phyloP scores from a whole-genome alignment of 2,329 filamentous ascomycete genomes.

The Chaetomiaceae sp. region DNA sequence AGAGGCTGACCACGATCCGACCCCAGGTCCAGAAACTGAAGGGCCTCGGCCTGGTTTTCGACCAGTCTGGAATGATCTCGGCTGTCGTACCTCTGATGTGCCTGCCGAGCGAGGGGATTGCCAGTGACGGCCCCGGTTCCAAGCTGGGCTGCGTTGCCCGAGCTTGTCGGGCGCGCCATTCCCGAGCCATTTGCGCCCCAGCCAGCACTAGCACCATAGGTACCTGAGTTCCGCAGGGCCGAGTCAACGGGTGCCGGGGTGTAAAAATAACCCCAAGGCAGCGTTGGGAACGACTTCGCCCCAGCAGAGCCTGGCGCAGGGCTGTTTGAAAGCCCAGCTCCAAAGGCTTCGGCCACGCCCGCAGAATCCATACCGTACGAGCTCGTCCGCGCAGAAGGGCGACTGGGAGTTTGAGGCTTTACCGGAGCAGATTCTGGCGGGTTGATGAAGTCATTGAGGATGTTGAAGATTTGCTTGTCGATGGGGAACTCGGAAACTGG shows the following conservation, averaged over 20 bases:
- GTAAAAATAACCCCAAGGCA: constrained; percentile 50
- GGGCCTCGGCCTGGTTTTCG: constrained; percentile 1
- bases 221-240: constrained; percentile 4
- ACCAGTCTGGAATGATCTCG: not conserved
- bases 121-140: not conserved
- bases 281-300: constrained; percentile 36
- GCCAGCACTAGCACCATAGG: not conserved
- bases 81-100: constrained; percentile 3
- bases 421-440: constrained; percentile 34
- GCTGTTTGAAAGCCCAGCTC: constrained; percentile 32
- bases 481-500: constrained; percentile 26
- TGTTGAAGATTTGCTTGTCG: constrained; percentile 41
- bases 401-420: constrained; percentile 22
- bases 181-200: constrained; percentile 7
- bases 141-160: constrained; percentile 8
- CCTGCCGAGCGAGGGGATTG: constrained; percentile 7
- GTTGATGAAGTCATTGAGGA: constrained; percentile 46
- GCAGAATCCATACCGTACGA: constrained; percentile 51
- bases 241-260: constrained; percentile 19
- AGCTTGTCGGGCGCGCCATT: constrained; percentile 18
- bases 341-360: constrained; percentile 48
- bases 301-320: constrained; percentile 31
- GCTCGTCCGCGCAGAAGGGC: constrained; percentile 29
- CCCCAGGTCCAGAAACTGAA: not conserved
- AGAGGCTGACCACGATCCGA: not conserved